These are phyloP conservation scores for Globisporangium cystogenes DNA, from an alignment of 352 stramenopile genomes.

Conservation along the genomic window DNA sequence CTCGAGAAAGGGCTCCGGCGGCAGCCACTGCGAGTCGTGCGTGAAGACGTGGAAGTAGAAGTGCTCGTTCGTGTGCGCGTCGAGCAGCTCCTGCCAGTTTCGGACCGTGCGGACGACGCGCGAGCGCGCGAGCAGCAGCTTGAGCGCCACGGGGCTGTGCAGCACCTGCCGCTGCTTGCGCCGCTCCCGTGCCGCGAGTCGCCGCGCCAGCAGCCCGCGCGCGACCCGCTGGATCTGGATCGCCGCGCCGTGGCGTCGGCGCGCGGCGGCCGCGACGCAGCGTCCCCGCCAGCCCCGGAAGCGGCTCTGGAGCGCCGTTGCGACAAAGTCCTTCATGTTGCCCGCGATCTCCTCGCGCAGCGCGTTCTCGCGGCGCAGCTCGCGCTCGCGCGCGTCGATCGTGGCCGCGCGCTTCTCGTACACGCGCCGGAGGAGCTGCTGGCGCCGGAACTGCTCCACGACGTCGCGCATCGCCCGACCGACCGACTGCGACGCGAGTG, in stretches of 20 bases:
- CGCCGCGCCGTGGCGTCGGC: constrained; percentile 35
- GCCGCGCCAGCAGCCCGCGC: constrained; percentile 45
- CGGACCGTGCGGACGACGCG: constrained; percentile 53
- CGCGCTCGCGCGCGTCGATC: constrained; percentile 32
- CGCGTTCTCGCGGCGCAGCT: constrained; percentile 50
- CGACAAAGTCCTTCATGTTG: constrained; percentile 76
- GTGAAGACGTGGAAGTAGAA: constrained; percentile 83
- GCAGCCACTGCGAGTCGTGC: constrained; percentile 75
- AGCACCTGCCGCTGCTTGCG: constrained; percentile 57
- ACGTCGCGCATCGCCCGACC: constrained; percentile 29
- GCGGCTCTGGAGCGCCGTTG: constrained; percentile 55
- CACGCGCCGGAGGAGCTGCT: constrained; percentile 45
- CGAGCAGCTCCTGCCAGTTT: constrained; percentile 73
- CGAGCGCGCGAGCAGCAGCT: constrained; percentile 61
- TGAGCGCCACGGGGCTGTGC: constrained; percentile 54
- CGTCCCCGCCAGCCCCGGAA: constrained; percentile 63
- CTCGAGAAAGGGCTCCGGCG: constrained; percentile 50
- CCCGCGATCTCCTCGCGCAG: constrained; percentile 63
- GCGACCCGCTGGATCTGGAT: constrained; percentile 54
- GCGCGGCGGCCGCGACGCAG: constrained; percentile 20
- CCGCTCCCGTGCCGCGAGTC: constrained; percentile 33
- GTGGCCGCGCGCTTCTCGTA: constrained; percentile 50
- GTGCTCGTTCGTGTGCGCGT: constrained; percentile 81
- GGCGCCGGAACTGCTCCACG: constrained; percentile 36
- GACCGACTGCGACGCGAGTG: neutral